These are phyloP conservation scores for Saccharomyces eubayanus DNA, from an alignment of 805 yeast genomes.

Conservation along the genomic window DNA sequence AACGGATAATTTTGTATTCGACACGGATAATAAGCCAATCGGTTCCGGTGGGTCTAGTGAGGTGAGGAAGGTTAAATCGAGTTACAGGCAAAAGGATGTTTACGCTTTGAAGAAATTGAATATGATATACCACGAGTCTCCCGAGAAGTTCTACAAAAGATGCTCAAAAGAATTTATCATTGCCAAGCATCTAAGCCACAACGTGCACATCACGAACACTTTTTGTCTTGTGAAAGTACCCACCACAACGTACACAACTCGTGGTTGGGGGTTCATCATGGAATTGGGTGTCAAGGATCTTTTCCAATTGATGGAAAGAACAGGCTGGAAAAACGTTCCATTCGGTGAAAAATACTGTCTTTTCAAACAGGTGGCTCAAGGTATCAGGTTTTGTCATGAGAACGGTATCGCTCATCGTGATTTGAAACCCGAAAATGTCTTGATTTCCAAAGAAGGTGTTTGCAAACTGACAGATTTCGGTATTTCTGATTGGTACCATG, in stretches of 20 bases:
- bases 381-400: slow-evolving; percentile 55
- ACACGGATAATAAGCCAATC: slow-evolving; percentile 40
- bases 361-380: slow-evolving; percentile 61
- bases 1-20: slow-evolving; percentile 46
- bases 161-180: slow-evolving; percentile 58
- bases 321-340: slow-evolving; percentile 52
- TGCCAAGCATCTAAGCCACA: slow-evolving; percentile 45
- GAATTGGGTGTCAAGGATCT: slow-evolving; percentile 62
- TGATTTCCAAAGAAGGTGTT: slow-evolving; percentile 51
- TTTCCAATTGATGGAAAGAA: slow-evolving; percentile 44
- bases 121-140: slow-evolving; percentile 52
- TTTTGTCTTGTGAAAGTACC: slow-evolving; percentile 50
- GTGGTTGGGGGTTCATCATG: slow-evolving; percentile 74
- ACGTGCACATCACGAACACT: slow-evolving; percentile 53
- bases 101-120: slow-evolving; percentile 63
- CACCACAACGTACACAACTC: slow-evolving; percentile 42
- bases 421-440: slow-evolving; percentile 65
- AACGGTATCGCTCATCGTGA: slow-evolving; percentile 65
- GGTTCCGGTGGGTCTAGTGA: slow-evolving; percentile 73
- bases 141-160: slow-evolving; percentile 56
- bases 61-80: slow-evolving; percentile 43
- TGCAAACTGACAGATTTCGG: slow-evolving; percentile 73
- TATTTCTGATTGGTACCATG: slow-evolving; percentile 59
- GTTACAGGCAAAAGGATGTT: slow-evolving; percentile 33
- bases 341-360: slow-evolving; percentile 51